A percentile compares a stretch with the other conserved stretches of the same genome.
phyloP scores from a whole-genome alignment of 2,329 filamentous ascomycete genomes.

The Exophiala oligosperma region DNA sequence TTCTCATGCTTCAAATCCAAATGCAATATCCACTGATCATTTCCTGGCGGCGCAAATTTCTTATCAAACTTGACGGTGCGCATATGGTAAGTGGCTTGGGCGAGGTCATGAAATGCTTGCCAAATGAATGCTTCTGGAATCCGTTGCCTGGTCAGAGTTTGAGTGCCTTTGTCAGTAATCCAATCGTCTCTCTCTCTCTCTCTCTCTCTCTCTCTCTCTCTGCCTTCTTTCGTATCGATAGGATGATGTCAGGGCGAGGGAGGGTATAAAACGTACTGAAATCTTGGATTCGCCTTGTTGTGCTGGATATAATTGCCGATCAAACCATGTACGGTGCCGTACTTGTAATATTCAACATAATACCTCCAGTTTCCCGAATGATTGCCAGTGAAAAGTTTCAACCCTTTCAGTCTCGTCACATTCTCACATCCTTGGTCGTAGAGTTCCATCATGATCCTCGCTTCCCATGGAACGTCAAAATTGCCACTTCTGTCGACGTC shows the following conservation, averaged over 20 bases:
- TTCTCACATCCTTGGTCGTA: slow-evolving; percentile 14
- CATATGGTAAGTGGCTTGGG: slow-evolving; percentile 18
- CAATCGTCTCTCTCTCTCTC: too few relatives aligned
- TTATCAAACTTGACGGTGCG: slow-evolving; percentile 6
- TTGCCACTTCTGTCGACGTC: slow-evolving; percentile 8
- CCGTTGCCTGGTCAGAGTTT: slow-evolving; percentile 1
- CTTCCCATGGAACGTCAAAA: slow-evolving; percentile 16
- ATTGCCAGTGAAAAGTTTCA: slow-evolving; percentile 8
- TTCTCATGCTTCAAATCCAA: slow-evolving; percentile 24
- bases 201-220: too few relatives aligned
- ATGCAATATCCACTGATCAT: slow-evolving; percentile 15
- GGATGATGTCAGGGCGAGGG: too few relatives aligned
- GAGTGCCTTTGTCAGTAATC: too few relatives aligned
- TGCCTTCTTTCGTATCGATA: too few relatives aligned
- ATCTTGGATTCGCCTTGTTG: background rate
- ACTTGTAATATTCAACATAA: slow-evolving; percentile 17
- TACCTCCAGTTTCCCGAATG: slow-evolving; percentile 12
- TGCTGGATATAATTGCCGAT: slow-evolving; percentile 8
- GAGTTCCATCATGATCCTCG: slow-evolving; percentile 11
- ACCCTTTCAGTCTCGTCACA: slow-evolving; percentile 6
- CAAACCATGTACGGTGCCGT: slow-evolving; percentile 15
- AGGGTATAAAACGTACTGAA: background rate
- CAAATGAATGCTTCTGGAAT: slow-evolving; percentile 24
- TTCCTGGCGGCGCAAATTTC: slow-evolving; percentile 1
- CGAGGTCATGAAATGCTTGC: slow-evolving; percentile 21